Evolutionary conservation across 2,329 filamentous ascomycete species (phyloP), one percentile per base, ranked within the genome.

Genomic region (Cryoendolithus antarcticus): DNA sequence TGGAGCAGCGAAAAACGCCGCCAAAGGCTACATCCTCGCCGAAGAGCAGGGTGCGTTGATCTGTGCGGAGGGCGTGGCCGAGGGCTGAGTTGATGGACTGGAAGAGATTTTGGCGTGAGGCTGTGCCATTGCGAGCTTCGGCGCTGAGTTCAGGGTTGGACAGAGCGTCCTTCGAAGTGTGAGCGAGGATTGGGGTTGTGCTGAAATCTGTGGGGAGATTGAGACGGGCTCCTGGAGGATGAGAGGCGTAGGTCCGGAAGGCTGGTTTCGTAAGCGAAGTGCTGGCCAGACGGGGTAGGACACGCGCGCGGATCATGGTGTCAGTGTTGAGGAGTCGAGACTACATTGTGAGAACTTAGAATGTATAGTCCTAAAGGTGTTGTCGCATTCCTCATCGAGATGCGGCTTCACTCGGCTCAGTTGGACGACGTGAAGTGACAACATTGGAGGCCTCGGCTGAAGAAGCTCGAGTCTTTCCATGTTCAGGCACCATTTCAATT

Each of bases 11-110:
- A 57, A 98, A 98, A 10, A 98, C 91, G 39, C 91, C 91, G 32
- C 91, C 91, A 52, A 98, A 98, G 9, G 91, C 85, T 6, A 98
- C 86, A 57, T 98, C 91, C 62, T 98, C 91, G 32, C 91, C 91
- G 54, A 98, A 98, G 7, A 98, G 72, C 41, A 96, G 67, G 13
- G 94, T 86, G 11, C 80, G 78, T 47, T 93, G 85, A 52, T 95
- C 88, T 29, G 80, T 75, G 10, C 81, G 75, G 21, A 98, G 71
- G 15, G 89, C 85, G 43, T 81, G 83, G 13, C 82, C 75, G 13
- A 98, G 71, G 8, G 89, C 88, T 48, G 89, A 79, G 59, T 96
- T 96, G 67, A 98, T 78, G 37, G 91, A 81, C 59, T 93, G 86
- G 65, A 91, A 95, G 30, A 95, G 73, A 62, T 96, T 96, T 72